These are phyloP conservation scores for Dovyalis caffra DNA, from an alignment of 345 rosid genomes.

Conservation along the genomic window DNA sequence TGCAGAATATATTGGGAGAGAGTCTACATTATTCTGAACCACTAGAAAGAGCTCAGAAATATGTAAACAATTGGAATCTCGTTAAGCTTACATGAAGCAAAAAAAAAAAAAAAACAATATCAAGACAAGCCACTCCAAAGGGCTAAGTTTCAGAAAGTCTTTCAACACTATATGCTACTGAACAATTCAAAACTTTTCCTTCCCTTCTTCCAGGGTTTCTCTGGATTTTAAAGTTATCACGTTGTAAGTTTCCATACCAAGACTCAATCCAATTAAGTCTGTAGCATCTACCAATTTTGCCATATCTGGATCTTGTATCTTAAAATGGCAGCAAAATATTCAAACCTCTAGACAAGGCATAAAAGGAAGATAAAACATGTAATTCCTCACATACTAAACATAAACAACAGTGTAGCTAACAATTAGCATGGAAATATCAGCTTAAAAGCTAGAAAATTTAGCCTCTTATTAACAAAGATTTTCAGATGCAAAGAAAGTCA, in stretches of 20 bases:
- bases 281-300: no score
- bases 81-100: neutral
- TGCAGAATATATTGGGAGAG: neutral
- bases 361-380: neutral
- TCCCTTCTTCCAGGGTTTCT: no score
- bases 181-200: neutral
- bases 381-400: neutral
- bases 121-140: neutral
- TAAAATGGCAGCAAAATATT: no score
- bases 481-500: neutral
- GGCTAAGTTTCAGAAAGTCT: neutral
- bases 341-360: neutral
- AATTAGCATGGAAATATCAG: neutral
- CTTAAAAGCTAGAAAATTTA: neutral
- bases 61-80: neutral
- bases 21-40: neutral
- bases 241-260: no score
- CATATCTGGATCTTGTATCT: neutral
- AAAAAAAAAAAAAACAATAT: neutral
- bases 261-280: no score
- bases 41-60: neutral
- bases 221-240: no score
- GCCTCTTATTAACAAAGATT: neutral
- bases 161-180: neutral
- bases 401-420: neutral